Percentiles rank a stretch among this genome's conserved stretches.
Evolutionary conservation across 371 early-diverging fungal species (phyloP).

Genomic region (Rhizomucor miehei): DNA sequence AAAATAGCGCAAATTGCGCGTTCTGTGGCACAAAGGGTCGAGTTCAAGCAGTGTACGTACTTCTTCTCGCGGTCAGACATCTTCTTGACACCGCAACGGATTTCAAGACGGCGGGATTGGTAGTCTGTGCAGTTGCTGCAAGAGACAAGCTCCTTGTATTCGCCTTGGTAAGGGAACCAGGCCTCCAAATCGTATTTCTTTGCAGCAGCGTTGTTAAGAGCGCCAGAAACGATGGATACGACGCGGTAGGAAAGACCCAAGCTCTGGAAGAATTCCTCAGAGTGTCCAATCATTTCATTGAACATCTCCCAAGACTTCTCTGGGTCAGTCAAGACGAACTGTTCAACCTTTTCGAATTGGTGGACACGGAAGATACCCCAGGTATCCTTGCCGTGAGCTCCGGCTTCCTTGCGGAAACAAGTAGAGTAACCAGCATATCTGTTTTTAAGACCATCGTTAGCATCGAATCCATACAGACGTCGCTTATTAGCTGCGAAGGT

Average conservation of each 20-base stretch:
- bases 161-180: slow-evolving; percentile 98
- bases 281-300: slow-evolving; percentile 93
- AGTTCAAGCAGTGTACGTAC: slow-evolving; percentile 99
- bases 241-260: slow-evolving; percentile 95
- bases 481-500: no score
- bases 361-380: slow-evolving; percentile 99
- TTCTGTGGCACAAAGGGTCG: slow-evolving; percentile 98
- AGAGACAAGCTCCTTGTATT: slow-evolving; percentile 98
- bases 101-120: slow-evolving; percentile 94
- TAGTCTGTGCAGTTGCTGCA: slow-evolving; percentile 99
- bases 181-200: slow-evolving; percentile 99
- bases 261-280: slow-evolving; percentile 97
- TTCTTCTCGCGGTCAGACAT: slow-evolving; percentile 94
- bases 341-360: slow-evolving; percentile 99
- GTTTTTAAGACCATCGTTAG: neutral
- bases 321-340: slow-evolving; percentile 97
- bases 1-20: slow-evolving; percentile 97
- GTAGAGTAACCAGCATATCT: slow-evolving; percentile 97
- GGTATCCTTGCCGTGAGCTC: slow-evolving; percentile 99
- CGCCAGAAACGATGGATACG: slow-evolving; percentile 95
- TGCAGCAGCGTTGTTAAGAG: slow-evolving; percentile 99
- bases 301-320: slow-evolving; percentile 98
- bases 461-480: neutral
- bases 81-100: slow-evolving; percentile 98
- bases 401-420: slow-evolving; percentile 99